Evolutionary conservation across 495 filamentous ascomycete genomes (phyloP), one percentile per base, ranked within the genome.

Genomic region (Penicillium samsonianum): DNA sequence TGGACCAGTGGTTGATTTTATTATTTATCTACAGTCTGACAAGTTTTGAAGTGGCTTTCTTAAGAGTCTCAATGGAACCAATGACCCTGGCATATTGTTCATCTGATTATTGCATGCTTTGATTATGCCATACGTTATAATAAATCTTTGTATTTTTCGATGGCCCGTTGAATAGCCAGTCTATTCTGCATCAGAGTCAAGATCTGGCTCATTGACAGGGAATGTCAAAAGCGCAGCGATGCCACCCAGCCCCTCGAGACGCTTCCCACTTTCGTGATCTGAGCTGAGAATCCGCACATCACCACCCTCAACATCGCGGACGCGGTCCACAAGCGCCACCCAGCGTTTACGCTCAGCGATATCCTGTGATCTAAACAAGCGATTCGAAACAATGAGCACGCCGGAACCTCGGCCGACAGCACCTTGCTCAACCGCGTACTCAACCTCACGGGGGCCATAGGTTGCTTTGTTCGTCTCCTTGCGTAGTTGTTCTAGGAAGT

Each of bases 141-240:
- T 16, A 43, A 4, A 43, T 23, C 20, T 22, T 20, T 22, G 7
- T 33, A 12, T 50, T 33, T 16, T 49, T 50, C 1, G 14, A 48
- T 11, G n/a, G 46, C 19, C 20, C 12, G 14, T 22, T 35, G 4
- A 22, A n/a, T 31, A 0, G 10, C 9, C 3, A 7, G 10, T 52
- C n/a, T 47, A 55, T 40, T 73, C 66, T 4, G 60, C 74, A 16
- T 76, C 69, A 16, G 73, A 75, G 23, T 69, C 70, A 26, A 68
- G 47, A 42, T 82, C 83, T 37, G 84, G 84, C 4, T 88, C 84
- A 3, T 82, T 81, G 58, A 98, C 72, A 2, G 95, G 93, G 65
- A 91, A 98, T 5, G 93, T 96, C 60, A 96, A 76, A 30, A 98
- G 87, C 12, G 92, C 90, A 22, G 92, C 95, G 57, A 98, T 87